A percentile compares a stretch with the other conserved stretches of the same genome.
Conservation (phyloP, 176 grass and related monocot species). For the Canna indica region DNA sequence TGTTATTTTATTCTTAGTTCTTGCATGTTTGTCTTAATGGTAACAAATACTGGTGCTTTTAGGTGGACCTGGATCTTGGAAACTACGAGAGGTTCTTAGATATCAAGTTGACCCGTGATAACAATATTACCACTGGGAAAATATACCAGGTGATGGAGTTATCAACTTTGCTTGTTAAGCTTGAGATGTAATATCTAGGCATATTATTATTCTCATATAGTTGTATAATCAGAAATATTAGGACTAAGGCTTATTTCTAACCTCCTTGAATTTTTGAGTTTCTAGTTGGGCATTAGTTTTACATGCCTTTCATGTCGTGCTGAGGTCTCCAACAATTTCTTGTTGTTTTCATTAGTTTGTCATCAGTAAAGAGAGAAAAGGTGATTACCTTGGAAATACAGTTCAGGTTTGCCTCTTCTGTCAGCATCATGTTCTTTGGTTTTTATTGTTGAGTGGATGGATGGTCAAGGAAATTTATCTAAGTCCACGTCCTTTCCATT, state of each 20-base stretch:
- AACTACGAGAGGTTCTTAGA: slow-evolving; percentile 48
- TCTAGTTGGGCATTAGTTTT: slow-evolving; percentile 10
- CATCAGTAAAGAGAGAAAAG: slow-evolving; percentile 41
- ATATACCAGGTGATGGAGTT: slow-evolving; percentile 34
- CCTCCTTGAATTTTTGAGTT: slow-evolving; percentile 3
- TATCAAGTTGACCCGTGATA: slow-evolving; percentile 37
- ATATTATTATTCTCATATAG: neutral
- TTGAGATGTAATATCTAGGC: neutral
- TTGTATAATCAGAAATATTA: neutral
- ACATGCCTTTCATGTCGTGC: slow-evolving; percentile 8
- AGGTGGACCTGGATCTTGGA: slow-evolving; percentile 48
- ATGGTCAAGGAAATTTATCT: neutral
- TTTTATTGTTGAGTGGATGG: neutral
- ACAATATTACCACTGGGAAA: slow-evolving; percentile 47
- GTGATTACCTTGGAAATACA: slow-evolving; percentile 47
- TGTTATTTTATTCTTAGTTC: neutral
- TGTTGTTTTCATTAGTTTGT: slow-evolving; percentile 27
- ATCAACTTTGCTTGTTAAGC: neutral
- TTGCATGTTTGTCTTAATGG: neutral
- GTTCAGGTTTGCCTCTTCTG: slow-evolving; percentile 31
- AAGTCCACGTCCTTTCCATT: neutral
- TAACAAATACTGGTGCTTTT: slow-evolving; percentile 2
- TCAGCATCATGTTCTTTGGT: neutral
- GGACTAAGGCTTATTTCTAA: neutral
- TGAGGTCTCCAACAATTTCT: slow-evolving; percentile 5